Conservation (phyloP, 306 rosid species). For the Fragaria iinumae region DNA sequence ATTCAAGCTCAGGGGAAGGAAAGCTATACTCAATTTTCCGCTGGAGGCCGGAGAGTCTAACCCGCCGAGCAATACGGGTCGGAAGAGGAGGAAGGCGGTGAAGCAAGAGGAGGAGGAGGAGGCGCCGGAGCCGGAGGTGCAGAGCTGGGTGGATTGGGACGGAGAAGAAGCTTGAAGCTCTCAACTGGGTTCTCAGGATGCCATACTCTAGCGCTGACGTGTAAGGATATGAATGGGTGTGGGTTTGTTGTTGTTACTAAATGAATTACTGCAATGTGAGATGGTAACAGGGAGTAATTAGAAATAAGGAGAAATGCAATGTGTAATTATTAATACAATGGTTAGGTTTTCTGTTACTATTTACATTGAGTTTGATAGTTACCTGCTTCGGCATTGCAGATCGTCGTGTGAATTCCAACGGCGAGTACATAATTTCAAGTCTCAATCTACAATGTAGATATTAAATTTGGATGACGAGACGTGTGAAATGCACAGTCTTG, state of each 20-base stretch:
- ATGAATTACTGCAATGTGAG: not conserved
- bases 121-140: constrained; percentile 14
- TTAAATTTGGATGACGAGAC: not conserved
- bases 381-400: not conserved
- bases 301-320: not conserved
- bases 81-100: constrained; percentile 45
- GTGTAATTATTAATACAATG: not conserved
- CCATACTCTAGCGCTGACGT: not conserved
- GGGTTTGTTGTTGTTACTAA: not conserved
- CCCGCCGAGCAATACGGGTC: constrained; percentile 36
- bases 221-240: not conserved
- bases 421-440: no score
- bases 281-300: not conserved
- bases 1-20: constrained; percentile 72
- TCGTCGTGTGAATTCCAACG: no score
- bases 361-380: not conserved
- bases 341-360: not conserved
- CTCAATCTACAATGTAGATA: no score
- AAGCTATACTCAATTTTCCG: constrained; percentile 72
- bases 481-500: no score
- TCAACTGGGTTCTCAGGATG: not conserved
- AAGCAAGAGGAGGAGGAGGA: constrained; percentile 5
- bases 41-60: constrained; percentile 54
- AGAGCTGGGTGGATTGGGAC: constrained; percentile 29
- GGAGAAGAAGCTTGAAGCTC: not conserved